phyloP scores from a whole-genome alignment of 306 rosid species.

The Malus sieversii region DNA sequence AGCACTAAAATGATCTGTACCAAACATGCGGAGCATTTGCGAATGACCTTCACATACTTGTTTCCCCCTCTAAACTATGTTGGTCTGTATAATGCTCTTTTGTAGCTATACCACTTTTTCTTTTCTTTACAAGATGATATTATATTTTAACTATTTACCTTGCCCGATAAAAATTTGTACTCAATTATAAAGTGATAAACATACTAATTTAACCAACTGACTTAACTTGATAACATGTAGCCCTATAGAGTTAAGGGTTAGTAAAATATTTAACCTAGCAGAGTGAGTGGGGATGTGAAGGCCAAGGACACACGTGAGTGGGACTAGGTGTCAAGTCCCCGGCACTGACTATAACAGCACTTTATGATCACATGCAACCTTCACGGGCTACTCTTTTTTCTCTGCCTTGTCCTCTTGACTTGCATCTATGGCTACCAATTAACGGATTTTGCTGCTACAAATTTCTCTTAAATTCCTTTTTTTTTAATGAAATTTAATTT shows the following conservation, averaged over 20 bases:
- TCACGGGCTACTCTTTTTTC: slow-evolving; percentile 63
- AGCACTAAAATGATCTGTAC: no score
- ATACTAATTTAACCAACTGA: not conserved
- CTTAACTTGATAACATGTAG: not conserved
- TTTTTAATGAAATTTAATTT: not conserved
- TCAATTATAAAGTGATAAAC: accelerated
- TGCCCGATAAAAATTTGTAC: accelerated
- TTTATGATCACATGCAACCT: slow-evolving; percentile 87
- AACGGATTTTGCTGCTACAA: not conserved
- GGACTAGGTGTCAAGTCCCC: slow-evolving; percentile 64
- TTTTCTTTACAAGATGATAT: not conserved
- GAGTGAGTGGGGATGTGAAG: slow-evolving; percentile 30
- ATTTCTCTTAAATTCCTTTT: not conserved
- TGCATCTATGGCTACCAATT: slow-evolving; percentile 21
- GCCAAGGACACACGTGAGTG: slow-evolving; percentile 82
- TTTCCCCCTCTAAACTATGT: not conserved
- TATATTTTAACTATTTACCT: not conserved
- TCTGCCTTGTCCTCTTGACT: slow-evolving; percentile 52
- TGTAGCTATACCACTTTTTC: not conserved
- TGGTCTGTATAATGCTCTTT: not conserved
- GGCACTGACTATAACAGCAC: slow-evolving; percentile 87
- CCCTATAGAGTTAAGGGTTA: not conserved
- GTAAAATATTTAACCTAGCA: not conserved
- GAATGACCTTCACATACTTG: no score
- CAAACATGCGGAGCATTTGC: no score